phyloP scores from a whole-genome alignment of 345 rosid genomes.

The Bretschneidera sinensis region DNA sequence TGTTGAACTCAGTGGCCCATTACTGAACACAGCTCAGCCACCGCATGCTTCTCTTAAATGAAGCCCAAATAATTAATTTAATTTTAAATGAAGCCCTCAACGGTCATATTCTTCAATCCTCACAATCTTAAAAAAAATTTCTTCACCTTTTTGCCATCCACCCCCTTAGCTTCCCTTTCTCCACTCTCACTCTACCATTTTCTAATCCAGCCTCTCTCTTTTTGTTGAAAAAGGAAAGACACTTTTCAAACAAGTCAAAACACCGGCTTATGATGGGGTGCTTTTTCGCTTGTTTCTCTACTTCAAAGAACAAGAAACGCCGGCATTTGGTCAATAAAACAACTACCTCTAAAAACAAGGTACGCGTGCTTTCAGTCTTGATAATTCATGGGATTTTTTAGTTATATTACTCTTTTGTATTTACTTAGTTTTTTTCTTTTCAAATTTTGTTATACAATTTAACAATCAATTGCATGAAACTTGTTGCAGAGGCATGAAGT shows the following conservation, averaged over 20 bases:
- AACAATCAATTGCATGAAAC: background rate
- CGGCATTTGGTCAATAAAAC: slow-evolving; percentile 24
- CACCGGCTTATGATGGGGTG: slow-evolving; percentile 38
- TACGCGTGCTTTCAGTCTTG: slow-evolving; percentile 12
- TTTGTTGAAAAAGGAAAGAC: background rate
- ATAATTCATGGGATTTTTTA: background rate
- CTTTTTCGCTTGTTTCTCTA: slow-evolving; percentile 47
- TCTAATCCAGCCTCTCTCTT: too few species aligned
- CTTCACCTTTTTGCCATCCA: too few species aligned
- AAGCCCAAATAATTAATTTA: slow-evolving; percentile 13
- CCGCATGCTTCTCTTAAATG: background rate
- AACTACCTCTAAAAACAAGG: slow-evolving; percentile 30
- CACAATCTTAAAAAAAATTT: too few species aligned
- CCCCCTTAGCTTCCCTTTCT: too few species aligned
- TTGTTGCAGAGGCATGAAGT: slow-evolving; percentile 36
- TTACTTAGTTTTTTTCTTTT: background rate
- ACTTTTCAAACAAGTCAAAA: slow-evolving; percentile 2
- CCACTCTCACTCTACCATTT: too few species aligned
- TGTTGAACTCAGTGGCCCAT: slow-evolving; percentile 1
- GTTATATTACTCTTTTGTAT: slow-evolving; percentile 3
- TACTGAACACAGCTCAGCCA: too few species aligned
- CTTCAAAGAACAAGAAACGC: slow-evolving; percentile 37
- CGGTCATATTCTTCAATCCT: slow-evolving; percentile 22
- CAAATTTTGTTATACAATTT: background rate
- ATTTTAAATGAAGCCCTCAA: slow-evolving; percentile 8